Evolutionary conservation across 345 rosid genomes (phyloP), one percentile per base, ranked within the genome.

Genomic region (Atalantia buxifolia): DNA sequence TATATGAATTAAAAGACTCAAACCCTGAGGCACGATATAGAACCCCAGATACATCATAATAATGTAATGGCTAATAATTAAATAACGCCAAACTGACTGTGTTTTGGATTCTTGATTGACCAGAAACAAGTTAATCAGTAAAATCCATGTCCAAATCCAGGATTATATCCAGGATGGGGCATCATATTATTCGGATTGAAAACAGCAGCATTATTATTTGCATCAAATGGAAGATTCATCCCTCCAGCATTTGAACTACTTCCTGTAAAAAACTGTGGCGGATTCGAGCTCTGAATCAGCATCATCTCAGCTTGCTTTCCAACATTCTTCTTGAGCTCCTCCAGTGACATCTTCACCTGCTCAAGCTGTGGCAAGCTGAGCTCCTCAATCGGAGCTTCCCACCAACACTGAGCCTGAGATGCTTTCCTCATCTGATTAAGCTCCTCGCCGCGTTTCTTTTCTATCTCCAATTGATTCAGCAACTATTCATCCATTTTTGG

Each of bases 341-440:
- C 82, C 56, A 93, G 56, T 0, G 86, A 74, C 24, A 64, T 16
- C 63, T 80, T 84, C 64, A 91, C 50, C 64, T 80, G 84, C 76
- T 78, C 74, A 5, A 91, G 87, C 74, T 87, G 86, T 7, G 60
- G 7, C 9, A 75, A 4, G 38, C 36, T 71, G 1, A 90, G 83
- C 25, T 75, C 77, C 5, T 82, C 88, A 0, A 83, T 8, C 1
- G 90, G 89, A 2, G 82, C 71, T 69, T 86, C 85, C 95, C 94
- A 93, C 92, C 92, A 88, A 42, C 78, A 75, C 62, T 69, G 81
- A 12, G 21, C 66, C 64, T 74, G 61, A 28, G 63, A 74, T 2
- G 68, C 82, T 62, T 78, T 84, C 60, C 70, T 81, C 40, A 80
- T 75, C 59, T 64, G 38, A 21, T 82, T 85, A 1, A 93, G 72